Conservation (phyloP, 2,329 filamentous ascomycete genomes). For the Ceratocystis cubensis region DNA sequence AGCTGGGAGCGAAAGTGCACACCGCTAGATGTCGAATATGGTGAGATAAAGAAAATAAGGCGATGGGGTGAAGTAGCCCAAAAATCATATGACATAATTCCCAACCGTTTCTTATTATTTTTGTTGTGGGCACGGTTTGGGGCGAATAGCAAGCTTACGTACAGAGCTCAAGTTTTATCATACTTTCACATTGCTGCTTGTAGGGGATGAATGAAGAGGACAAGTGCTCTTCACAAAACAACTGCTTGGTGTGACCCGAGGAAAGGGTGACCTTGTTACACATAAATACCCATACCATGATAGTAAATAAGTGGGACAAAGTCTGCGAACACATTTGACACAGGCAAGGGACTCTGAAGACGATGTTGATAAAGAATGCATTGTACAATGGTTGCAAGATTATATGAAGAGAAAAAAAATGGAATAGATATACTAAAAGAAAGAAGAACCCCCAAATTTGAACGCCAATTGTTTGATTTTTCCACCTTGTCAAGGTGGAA, state of each 20-base stretch:
- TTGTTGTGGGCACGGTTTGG: not conserved
- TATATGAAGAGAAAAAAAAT: not conserved
- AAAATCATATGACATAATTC: not conserved
- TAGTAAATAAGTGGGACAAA: not conserved
- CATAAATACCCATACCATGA: not conserved
- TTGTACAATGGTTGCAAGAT: not conserved
- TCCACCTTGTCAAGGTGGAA: constrained; percentile 1
- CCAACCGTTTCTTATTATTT: not conserved
- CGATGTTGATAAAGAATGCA: too few species aligned
- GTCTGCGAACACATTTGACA: not conserved
- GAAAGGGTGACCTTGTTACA: not conserved
- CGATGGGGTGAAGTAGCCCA: not conserved
- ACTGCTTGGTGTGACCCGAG: not conserved
- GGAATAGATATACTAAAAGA: constrained; percentile 4
- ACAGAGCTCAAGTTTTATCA: too few species aligned
- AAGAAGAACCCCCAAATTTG: not conserved
- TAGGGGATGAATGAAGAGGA: too few species aligned
- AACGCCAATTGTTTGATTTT: constrained; percentile 8
- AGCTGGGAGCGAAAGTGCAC: not conserved
- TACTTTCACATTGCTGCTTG: too few species aligned
- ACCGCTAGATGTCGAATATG: not conserved
- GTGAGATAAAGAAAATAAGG: not conserved
- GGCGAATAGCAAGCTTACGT: too few species aligned
- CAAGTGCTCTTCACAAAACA: not conserved
- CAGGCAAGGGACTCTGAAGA: too few species aligned